Evolutionary conservation across 1,284 basidiomycete species (phyloP), one percentile per base, ranked within the genome.

Genomic region (Inonotus obliquus): DNA sequence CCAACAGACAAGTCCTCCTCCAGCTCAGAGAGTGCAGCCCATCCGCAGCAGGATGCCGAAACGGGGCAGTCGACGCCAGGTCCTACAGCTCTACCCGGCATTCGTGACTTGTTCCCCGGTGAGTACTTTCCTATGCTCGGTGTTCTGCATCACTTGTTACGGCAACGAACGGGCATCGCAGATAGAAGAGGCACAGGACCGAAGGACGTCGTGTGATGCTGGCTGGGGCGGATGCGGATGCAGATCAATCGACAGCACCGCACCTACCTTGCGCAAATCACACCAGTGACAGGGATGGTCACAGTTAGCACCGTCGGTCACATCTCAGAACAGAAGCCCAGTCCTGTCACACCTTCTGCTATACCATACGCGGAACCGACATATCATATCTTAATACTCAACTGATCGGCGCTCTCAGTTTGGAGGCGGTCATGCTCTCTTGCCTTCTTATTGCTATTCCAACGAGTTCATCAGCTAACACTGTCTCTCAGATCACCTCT

Each of bases 21-120:
- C n/a, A 54, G 9, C 6, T 17, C n/a, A 35, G 23, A 32, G 13
- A n/a, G 10, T 13, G 37, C 10, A 21, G 25, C 35, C 23, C 4
- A 29, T 25, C 21, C 47, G 47, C 47, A 23, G 47, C 47, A 6
- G 7, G 47, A 49, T 9, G 23, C 47, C 5, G 27, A 13, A 29
- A 7, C 13, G 27, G 47, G 13, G 21, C 10, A n/a, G 25, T 19
- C 17, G 55, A 44, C 58, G 37, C 14, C 5, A 17, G 17, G 6
- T 6, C 14, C 41, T 44, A 56, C 56, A 13, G 56, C 57, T 14
- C 53, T 63, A 5, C 62, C 62, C 2, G 57, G 57, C 5, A 60
- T 63, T 32, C 60, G 54, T 29, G 62, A 63, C 23, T 41, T 63
- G 23, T 63, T 63, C 38, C 62, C 62, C n/a, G 62, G 62, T 63